Conservation (phyloP, 768 basidiomycete species). For the Boletus sp. region DNA sequence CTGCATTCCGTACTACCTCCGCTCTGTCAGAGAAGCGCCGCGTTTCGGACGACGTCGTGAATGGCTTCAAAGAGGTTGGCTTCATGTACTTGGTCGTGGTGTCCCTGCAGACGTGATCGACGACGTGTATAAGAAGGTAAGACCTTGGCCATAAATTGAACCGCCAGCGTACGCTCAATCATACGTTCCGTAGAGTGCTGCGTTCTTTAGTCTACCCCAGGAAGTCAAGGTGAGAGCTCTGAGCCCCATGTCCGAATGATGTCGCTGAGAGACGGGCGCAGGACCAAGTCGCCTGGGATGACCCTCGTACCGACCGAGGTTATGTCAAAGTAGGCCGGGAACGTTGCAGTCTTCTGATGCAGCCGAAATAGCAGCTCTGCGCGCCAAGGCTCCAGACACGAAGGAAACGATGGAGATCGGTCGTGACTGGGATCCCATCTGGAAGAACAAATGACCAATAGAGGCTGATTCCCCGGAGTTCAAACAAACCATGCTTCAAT, state of each 20-base stretch:
- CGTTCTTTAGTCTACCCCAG: slow-evolving; percentile 68
- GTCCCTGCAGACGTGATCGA: slow-evolving; percentile 57
- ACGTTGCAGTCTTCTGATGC: slow-evolving; percentile 68
- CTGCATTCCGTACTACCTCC: slow-evolving; percentile 55
- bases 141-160: slow-evolving; percentile 6
- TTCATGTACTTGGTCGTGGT: slow-evolving; percentile 84
- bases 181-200: slow-evolving; percentile 53
- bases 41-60: slow-evolving; percentile 65
- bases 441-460: slow-evolving; percentile 81
- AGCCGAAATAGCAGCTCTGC: slow-evolving; percentile 68
- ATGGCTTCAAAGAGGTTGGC: slow-evolving; percentile 76
- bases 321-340: slow-evolving; percentile 82
- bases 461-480: slow-evolving; percentile 63
- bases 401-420: slow-evolving; percentile 92
- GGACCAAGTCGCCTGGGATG: slow-evolving; percentile 74
- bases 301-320: slow-evolving; percentile 82
- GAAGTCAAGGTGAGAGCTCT: slow-evolving; percentile 51
- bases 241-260: background rate
- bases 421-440: slow-evolving; percentile 72
- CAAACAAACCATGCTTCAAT: slow-evolving; percentile 69
- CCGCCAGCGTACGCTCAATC: background rate
- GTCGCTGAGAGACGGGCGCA: slow-evolving; percentile 24
- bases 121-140: slow-evolving; percentile 64
- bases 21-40: slow-evolving; percentile 54
- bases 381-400: slow-evolving; percentile 74